phyloP scores from a whole-genome alignment of 192 early-diverging fungal genomes.

The Backusella macrospora region DNA sequence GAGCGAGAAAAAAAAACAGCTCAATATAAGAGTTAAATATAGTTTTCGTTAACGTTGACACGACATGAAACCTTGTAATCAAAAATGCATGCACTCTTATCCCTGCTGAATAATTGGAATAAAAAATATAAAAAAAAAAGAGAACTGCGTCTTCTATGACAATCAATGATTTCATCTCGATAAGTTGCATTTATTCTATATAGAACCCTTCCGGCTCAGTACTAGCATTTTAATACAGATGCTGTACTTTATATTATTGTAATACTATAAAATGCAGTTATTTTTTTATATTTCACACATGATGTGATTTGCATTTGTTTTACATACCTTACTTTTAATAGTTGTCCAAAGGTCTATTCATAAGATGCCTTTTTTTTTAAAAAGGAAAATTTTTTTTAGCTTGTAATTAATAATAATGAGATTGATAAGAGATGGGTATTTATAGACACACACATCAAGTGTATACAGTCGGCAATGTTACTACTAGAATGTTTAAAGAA shows the following conservation, averaged over 20 bases:
- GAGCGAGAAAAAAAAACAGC: background rate
- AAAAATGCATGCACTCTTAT: background rate
- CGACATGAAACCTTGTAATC: background rate
- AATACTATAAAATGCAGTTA: background rate
- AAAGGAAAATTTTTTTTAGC: background rate
- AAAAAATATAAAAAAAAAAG: background rate
- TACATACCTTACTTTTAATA: background rate
- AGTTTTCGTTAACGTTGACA: background rate
- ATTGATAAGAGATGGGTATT: background rate
- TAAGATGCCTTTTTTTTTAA: background rate
- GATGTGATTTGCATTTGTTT: background rate
- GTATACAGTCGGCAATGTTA: background rate
- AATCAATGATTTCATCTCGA: no score
- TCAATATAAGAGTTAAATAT: background rate
- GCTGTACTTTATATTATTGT: background rate
- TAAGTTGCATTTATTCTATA: no score
- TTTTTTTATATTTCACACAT: background rate
- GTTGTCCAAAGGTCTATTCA: background rate
- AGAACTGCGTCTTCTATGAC: background rate
- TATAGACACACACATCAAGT: background rate
- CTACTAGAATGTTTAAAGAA: background rate
- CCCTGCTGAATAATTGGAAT: background rate
- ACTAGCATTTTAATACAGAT: background rate
- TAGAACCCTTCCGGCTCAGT: no score
- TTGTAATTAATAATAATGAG: background rate